Evolutionary conservation across 2,329 filamentous ascomycete species (phyloP), one percentile per base, ranked within the genome.

Genomic region (Microdochium nivale): DNA sequence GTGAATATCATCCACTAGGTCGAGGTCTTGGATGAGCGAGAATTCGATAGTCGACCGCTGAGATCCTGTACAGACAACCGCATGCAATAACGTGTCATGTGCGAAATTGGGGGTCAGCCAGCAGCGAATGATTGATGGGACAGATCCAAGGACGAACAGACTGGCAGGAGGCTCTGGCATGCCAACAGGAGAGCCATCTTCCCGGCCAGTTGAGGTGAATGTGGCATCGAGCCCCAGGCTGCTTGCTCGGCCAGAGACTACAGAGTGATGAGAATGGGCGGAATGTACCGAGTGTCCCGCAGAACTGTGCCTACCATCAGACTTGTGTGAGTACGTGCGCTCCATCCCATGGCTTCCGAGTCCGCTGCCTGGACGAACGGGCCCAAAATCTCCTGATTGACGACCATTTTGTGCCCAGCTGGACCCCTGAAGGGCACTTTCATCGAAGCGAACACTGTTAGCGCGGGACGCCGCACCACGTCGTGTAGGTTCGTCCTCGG

Each of bases 401-500:
- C 92, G 83, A 53, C 86, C 88, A 57, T 82, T 83, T 62, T 95
- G 89, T 35, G 85, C 86, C 81, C 94, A 95, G 66, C 90, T 80
- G 9, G 81, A 90, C 48, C 89, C 87, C 60, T 96, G 90, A 60
- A 96, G 83, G 14, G 92, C 91, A 63, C 90, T 96, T 66, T 97
- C 92, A 64, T 97, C 94, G 62, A 99, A 99, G 35, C 94, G 88
- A 59, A 99, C 94, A 64, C 94, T 97, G 66, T 97, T 97, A 48
- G 94, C 92, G 60, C 94, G 81, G 19, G 94, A 99, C 19, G 90
- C 87, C 21, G 88, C 89, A 51, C 94, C 89, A 56, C 92, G 82
- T 35, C 90, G 83, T 52, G 90, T 84, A 30, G 88, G 88, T 64
- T 91, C 87, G 56, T 97, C 90, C 55, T 96, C 91, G 4, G 86